phyloP scores from a whole-genome alignment of 2,329 filamentous ascomycete species.

The Cyclaneusma minus region DNA sequence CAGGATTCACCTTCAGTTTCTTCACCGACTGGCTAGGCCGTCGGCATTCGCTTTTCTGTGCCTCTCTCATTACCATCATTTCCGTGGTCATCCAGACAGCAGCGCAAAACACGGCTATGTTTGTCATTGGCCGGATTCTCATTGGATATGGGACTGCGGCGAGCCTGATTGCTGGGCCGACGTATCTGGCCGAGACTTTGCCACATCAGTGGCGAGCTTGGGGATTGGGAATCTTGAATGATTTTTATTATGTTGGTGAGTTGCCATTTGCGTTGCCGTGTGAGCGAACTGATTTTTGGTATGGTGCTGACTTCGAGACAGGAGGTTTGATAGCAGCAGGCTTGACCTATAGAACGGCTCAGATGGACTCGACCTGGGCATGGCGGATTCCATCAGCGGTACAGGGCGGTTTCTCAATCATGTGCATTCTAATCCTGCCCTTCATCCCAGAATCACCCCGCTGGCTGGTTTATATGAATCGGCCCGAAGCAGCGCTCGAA shows the following conservation, averaged over 20 bases:
- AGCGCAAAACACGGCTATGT: constrained; percentile 12
- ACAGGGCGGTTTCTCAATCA: too few relatives aligned
- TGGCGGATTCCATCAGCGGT: too few relatives aligned
- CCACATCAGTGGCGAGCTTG: constrained; percentile 27
- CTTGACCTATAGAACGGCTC: too few relatives aligned
- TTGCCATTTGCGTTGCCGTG: constrained; percentile 7
- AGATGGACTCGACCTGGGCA: too few relatives aligned
- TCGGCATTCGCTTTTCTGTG: constrained; percentile 25
- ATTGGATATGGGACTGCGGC: constrained; percentile 16
- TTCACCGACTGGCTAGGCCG: constrained; percentile 27
- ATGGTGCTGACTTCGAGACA: too few relatives aligned
- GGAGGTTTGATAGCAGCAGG: too few relatives aligned
- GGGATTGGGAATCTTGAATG: constrained; percentile 24
- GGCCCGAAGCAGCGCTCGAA: constrained; percentile 23
- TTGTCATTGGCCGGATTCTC: constrained; percentile 11
- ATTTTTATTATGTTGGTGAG: constrained; percentile 20
- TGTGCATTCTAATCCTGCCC: too few relatives aligned
- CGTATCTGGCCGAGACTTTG: constrained; percentile 34
- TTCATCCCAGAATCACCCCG: constrained; percentile 31
- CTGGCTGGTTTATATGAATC: constrained; percentile 27
- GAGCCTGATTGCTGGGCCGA: constrained; percentile 27
- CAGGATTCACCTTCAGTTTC: constrained; percentile 25
- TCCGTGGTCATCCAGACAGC: constrained; percentile 18
- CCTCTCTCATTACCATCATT: constrained; percentile 24
- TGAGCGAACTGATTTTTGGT: constrained; percentile 9